These are phyloP conservation scores for Mycosarcoma mackinlayi DNA, from an alignment of 1,284 basidiomycete species.

Conservation along the genomic window DNA sequence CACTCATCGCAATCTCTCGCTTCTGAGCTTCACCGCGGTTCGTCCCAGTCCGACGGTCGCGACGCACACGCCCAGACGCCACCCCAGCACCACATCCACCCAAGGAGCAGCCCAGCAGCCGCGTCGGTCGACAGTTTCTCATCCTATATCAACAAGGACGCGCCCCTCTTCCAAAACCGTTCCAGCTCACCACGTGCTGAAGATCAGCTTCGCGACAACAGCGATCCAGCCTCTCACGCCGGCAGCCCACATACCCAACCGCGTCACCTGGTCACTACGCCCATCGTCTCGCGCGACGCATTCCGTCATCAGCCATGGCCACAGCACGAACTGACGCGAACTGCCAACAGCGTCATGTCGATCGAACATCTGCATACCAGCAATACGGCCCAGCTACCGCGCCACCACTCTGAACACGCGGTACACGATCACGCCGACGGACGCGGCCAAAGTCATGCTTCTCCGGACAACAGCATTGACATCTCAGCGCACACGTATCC, in stretches of 20 bases:
- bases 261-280: constrained; percentile 41
- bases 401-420: constrained; percentile 2
- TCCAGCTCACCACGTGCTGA: constrained; percentile 52
- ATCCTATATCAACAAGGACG: constrained; percentile 56
- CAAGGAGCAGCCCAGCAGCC: constrained; percentile 44
- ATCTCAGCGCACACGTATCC: not conserved
- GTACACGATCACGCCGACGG: not conserved
- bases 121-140: constrained; percentile 55
- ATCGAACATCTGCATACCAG: constrained; percentile 36
- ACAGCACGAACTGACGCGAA: constrained; percentile 12
- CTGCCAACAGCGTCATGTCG: constrained; percentile 22
- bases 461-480: constrained; percentile 5
- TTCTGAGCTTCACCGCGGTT: constrained; percentile 27
- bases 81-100: constrained; percentile 22
- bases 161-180: constrained; percentile 37
- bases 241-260: constrained; percentile 28
- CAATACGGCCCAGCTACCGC: constrained; percentile 7
- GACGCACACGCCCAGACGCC: constrained; percentile 17
- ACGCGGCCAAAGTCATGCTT: not conserved
- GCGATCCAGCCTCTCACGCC: constrained; percentile 35
- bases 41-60: constrained; percentile 32
- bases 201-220: constrained; percentile 41
- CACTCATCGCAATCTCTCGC: constrained; percentile 5
- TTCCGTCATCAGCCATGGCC: constrained; percentile 41
- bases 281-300: constrained; percentile 41